Evolutionary conservation across 1,284 basidiomycete species (phyloP), one percentile per base, ranked within the genome.

Genomic region (Puccinia novopanici): DNA sequence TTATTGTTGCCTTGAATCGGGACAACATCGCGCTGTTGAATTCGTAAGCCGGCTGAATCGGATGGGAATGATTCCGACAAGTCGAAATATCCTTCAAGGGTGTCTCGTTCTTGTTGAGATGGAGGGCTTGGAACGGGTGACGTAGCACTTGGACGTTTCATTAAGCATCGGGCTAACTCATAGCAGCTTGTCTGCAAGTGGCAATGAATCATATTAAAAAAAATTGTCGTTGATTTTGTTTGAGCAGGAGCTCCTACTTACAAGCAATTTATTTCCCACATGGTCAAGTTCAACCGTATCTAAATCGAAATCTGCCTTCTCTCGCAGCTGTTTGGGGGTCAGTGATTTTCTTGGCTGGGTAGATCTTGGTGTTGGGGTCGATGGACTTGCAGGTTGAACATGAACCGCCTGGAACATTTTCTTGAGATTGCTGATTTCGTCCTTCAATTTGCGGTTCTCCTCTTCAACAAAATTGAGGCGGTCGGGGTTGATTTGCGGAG

Each of bases 181-280:
- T 77, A 77, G 34, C 75, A 78, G 13, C 50, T 70, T 52, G 30
- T 40, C 71, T 73, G 15, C n/a, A n/a, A n/a, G n/a, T n/a, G n/a
- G n/a, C n/a, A n/a, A n/a, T n/a, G n/a, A n/a, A n/a, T 22, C 19
- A 2, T 5, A 57, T 24, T 27, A 27, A 5, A 24, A 24, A 3
- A 57, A 27, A 17, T 27, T 6, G 24, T 30, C 8, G n/a, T 27
- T 24, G 27, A 30, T 8, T 57, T 6, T 22, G 34, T 42, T 9
- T 9, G n/a, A 37, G 22, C 42, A 8, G 8, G 34, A 34, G 34
- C 2, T 34, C 34, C n/a, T 19, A 70, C 42, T 70, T 70, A 52
- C 67, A 52, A 70, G 67, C 10, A 70, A 30, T 17, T 17, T 5
- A 30, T 10, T 27, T 45, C 67, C 52, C 17, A 27, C 45, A 70